phyloP scores from a whole-genome alignment of 2,329 filamentous ascomycete species.

The Penicillium sp. region DNA sequence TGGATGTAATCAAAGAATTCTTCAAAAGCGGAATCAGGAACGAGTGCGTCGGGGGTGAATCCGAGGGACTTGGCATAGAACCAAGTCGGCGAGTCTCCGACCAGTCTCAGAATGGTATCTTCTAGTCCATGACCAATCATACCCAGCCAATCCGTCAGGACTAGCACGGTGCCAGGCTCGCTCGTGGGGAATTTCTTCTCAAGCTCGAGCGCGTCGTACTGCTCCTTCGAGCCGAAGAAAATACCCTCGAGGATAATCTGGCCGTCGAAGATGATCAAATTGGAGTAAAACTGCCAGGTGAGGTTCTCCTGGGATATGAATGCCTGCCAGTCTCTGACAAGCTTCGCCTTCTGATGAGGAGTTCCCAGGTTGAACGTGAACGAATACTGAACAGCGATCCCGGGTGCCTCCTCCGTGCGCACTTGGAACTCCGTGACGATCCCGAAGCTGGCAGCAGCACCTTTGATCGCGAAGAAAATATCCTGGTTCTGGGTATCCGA shows the following conservation, averaged over 20 bases:
- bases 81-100: too few species aligned
- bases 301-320: constrained; percentile 54
- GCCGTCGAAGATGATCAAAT: constrained; percentile 54
- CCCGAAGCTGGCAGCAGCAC: constrained; percentile 37
- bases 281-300: constrained; percentile 56
- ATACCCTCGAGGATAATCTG: constrained; percentile 58
- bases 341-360: constrained; percentile 46
- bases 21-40: constrained; percentile 45
- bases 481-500: constrained; percentile 31
- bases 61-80: constrained; percentile 58
- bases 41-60: constrained; percentile 48
- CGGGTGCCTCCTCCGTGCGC: constrained; percentile 35
- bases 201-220: constrained; percentile 48
- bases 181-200: constrained; percentile 24
- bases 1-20: constrained; percentile 36
- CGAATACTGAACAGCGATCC: constrained; percentile 55
- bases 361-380: constrained; percentile 52
- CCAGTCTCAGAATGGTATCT: too few species aligned
- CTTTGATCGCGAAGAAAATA: constrained; percentile 36
- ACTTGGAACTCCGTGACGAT: constrained; percentile 41
- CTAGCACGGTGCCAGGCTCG: constrained; percentile 10
- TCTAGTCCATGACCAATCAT: too few species aligned
- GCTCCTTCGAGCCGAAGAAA: constrained; percentile 58
- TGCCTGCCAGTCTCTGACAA: constrained; percentile 58
- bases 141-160: constrained; percentile 6